Percentiles rank a stretch among this genome's conserved stretches.
phyloP scores from a whole-genome alignment of 2,329 filamentous ascomycete genomes.

The Nannizzia gypsea region DNA sequence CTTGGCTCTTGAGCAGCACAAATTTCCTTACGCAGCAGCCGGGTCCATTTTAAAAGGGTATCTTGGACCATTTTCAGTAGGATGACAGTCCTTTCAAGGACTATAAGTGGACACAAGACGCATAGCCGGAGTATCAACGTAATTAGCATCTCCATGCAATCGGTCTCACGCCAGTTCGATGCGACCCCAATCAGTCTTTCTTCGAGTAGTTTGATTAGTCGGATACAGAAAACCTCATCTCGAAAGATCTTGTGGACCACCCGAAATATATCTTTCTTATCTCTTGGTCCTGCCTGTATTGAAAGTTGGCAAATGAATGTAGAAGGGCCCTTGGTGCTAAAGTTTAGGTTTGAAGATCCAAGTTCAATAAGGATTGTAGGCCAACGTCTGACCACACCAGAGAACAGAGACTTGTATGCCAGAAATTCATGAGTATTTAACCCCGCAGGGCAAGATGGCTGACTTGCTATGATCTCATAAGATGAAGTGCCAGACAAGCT shows the following conservation, averaged over 20 bases:
- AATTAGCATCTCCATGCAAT: conserved; percentile 48
- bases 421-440: conserved; percentile 41
- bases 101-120: conserved; percentile 19
- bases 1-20: conserved; percentile 28
- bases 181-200: conserved; percentile 37
- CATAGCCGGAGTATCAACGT: conserved; percentile 37
- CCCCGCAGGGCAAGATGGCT: conserved; percentile 36
- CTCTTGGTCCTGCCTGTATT: conserved; percentile 44
- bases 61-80: conserved; percentile 35
- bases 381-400: conserved; percentile 38
- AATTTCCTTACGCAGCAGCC: conserved; percentile 37
- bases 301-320: conserved; percentile 42
- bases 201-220: conserved; percentile 39
- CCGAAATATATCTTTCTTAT: conserved; percentile 29
- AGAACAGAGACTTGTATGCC: conserved; percentile 35
- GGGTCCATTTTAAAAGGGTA: conserved; percentile 42
- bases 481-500: conserved; percentile 38
- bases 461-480: conserved; percentile 36
- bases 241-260: conserved; percentile 39
- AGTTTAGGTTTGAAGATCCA: conserved; percentile 46
- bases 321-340: conserved; percentile 43
- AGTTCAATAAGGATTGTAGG: conserved; percentile 40
- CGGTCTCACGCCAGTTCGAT: conserved; percentile 47
- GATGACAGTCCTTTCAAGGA: conserved; percentile 8
- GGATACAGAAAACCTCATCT: conserved; percentile 40